A percentile compares a stretch with the other conserved stretches of the same genome.
These are phyloP conservation scores for Colletotrichum sp. DNA, from an alignment of 2,329 filamentous ascomycete species.

Conservation along the genomic window DNA sequence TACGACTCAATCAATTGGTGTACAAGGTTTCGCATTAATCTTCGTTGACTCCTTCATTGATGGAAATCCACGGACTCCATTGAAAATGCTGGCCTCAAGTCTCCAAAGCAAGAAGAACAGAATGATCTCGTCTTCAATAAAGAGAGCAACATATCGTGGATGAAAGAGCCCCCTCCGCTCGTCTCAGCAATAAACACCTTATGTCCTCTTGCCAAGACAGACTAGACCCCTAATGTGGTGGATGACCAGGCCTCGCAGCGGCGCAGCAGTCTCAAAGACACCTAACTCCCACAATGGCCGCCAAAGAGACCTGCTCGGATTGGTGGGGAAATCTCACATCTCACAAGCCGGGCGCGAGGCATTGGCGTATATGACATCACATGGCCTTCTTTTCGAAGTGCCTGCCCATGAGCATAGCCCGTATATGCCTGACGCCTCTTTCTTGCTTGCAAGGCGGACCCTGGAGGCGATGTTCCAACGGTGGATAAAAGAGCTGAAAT, in stretches of 20 bases:
- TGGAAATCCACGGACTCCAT: rapidly evolving
- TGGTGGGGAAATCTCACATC: background rate
- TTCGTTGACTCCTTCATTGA: background rate
- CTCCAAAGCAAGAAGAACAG: rapidly evolving
- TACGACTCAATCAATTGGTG: rapidly evolving
- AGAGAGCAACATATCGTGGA: background rate
- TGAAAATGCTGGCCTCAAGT: rapidly evolving
- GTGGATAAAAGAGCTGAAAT: background rate
- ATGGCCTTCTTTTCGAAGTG: background rate
- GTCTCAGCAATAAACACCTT: background rate
- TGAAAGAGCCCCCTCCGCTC: background rate
- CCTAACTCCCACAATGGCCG: background rate
- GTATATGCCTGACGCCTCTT: rapidly evolving
- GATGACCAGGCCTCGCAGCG: background rate
- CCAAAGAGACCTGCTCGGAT: background rate
- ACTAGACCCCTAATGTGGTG: background rate
- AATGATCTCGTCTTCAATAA: background rate
- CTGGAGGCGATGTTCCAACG: background rate
- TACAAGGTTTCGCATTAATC: rapidly evolving
- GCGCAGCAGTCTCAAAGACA: background rate
- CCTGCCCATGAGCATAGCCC: background rate
- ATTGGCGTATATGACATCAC: background rate
- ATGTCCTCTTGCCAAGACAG: background rate
- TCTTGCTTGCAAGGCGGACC: background rate
- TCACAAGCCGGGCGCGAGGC: background rate